Evolutionary conservation across 805 yeast genomes (phyloP).

Genomic region (Crinitomyces ghanaensis): DNA sequence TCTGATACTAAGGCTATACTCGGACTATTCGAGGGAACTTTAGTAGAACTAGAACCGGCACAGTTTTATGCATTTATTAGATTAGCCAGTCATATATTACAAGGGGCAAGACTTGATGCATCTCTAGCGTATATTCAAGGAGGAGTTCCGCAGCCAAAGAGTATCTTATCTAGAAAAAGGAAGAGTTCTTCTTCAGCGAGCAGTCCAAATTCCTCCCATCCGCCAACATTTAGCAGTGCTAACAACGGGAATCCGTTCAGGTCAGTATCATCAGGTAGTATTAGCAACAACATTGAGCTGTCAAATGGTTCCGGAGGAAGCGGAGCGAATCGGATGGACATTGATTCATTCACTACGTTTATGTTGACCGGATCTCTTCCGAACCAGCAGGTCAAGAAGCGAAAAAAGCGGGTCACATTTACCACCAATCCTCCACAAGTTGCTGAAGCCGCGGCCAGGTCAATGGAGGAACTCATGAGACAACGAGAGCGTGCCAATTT

Average conservation of each 20-base stretch:
- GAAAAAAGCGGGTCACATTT: slow-evolving; percentile 27
- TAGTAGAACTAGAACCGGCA: slow-evolving; percentile 63
- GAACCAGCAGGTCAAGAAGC: slow-evolving; percentile 1
- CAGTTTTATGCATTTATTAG: slow-evolving; percentile 84
- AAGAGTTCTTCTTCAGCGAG: slow-evolving; percentile 7
- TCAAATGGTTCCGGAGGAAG: too few species aligned
- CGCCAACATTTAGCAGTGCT: neutral
- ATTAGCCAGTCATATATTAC: slow-evolving; percentile 60
- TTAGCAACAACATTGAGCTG: slow-evolving; percentile 1
- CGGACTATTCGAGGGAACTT: slow-evolving; percentile 21
- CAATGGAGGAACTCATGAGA: slow-evolving; percentile 27
- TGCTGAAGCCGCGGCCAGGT: slow-evolving; percentile 30
- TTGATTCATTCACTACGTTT: slow-evolving; percentile 78
- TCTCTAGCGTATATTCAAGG: slow-evolving; percentile 34
- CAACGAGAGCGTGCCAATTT: slow-evolving; percentile 32
- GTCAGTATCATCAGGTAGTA: neutral
- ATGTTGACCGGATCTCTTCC: slow-evolving; percentile 73
- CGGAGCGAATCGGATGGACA: slow-evolving; percentile 41
- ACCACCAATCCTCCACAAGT: slow-evolving; percentile 28
- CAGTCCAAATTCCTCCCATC: slow-evolving; percentile 6
- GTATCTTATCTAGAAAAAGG: slow-evolving; percentile 57
- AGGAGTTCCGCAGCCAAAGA: slow-evolving; percentile 66
- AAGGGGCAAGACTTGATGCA: slow-evolving; percentile 36
- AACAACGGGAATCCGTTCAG: slow-evolving; percentile 16
- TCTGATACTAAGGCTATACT: slow-evolving; percentile 32